A percentile compares a stretch with the other conserved stretches of the same genome.
phyloP scores from a whole-genome alignment of 257 asterid genomes.

The Salvia hispanica region DNA sequence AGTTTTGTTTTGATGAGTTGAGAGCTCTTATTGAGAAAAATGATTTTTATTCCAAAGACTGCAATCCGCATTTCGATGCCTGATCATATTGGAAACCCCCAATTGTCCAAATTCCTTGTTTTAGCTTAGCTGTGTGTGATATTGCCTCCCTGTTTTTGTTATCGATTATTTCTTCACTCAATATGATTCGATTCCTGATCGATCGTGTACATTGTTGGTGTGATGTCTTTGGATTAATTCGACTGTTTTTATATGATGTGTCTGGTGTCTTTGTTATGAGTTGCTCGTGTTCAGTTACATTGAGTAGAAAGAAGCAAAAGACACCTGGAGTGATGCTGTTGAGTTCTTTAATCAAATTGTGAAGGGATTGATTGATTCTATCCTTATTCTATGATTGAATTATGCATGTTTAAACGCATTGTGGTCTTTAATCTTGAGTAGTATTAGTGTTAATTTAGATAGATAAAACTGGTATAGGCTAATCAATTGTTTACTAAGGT shows the following conservation, averaged over 20 bases:
- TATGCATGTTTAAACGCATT: not conserved
- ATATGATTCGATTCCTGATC: constrained; percentile 6
- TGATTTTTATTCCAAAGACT: constrained; percentile 72
- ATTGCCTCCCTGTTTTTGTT: constrained; percentile 14
- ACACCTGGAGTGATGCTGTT: not conserved
- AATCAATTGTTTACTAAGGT: no score
- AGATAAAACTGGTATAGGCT: no score
- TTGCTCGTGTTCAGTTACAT: not conserved
- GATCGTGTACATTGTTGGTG: constrained; percentile 1
- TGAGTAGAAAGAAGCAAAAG: not conserved
- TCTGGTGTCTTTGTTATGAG: not conserved
- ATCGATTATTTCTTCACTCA: constrained; percentile 13
- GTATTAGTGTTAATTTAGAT: no score
- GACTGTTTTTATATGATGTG: not conserved
- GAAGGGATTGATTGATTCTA: not conserved
- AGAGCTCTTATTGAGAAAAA: constrained; percentile 73
- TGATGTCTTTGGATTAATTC: not conserved
- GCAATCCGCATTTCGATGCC: constrained; percentile 69
- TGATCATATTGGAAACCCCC: constrained; percentile 3
- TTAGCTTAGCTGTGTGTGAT: not conserved
- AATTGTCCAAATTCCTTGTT: constrained; percentile 25
- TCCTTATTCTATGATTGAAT: constrained; percentile 1
- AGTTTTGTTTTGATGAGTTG: constrained; percentile 62
- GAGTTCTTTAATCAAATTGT: not conserved
- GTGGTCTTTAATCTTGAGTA: no score